A percentile compares a stretch with the other conserved stretches of the same genome.
These are phyloP conservation scores for Colletotrichum salicis DNA, from an alignment of 2,329 filamentous ascomycete species.

Conservation along the genomic window DNA sequence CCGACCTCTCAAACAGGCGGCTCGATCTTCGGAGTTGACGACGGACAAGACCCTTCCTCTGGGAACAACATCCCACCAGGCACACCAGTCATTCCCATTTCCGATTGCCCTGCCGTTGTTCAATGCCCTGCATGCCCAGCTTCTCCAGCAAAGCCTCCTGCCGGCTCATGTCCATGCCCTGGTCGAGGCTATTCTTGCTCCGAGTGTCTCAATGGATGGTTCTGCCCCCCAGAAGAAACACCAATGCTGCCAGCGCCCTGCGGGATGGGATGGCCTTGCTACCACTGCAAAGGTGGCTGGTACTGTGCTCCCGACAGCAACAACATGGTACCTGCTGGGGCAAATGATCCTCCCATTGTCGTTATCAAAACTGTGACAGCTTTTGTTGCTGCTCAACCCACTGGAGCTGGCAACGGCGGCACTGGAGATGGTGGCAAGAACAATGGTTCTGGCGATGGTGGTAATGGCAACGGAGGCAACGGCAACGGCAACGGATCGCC, in stretches of 20 bases:
- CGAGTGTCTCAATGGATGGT: constrained; percentile 46
- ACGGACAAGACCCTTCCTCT: background rate
- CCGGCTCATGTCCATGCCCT: constrained; percentile 37
- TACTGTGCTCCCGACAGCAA: constrained; percentile 39
- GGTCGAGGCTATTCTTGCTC: constrained; percentile 42
- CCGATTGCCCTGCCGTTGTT: constrained; percentile 25
- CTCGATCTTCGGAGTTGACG: constrained; percentile 2
- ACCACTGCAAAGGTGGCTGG: constrained; percentile 44
- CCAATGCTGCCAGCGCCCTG: constrained; percentile 43
- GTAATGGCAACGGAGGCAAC: background rate
- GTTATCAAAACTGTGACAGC: constrained; percentile 25
- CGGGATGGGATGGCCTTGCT: constrained; percentile 46
- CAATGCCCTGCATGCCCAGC: constrained; percentile 38
- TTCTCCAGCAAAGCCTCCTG: constrained; percentile 11
- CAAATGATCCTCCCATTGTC: background rate
- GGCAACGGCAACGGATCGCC: background rate
- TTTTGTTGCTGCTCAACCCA: constrained; percentile 8
- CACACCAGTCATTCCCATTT: constrained; percentile 29
- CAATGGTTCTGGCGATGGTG: background rate
- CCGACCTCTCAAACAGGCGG: background rate
- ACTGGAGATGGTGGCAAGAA: background rate
- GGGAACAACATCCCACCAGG: background rate
- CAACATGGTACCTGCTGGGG: background rate
- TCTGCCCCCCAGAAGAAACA: constrained; percentile 45
- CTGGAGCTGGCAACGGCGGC: background rate